Evolutionary conservation across 192 early-diverging fungal genomes (phyloP).

Genomic region (Kappamyces sp.): DNA sequence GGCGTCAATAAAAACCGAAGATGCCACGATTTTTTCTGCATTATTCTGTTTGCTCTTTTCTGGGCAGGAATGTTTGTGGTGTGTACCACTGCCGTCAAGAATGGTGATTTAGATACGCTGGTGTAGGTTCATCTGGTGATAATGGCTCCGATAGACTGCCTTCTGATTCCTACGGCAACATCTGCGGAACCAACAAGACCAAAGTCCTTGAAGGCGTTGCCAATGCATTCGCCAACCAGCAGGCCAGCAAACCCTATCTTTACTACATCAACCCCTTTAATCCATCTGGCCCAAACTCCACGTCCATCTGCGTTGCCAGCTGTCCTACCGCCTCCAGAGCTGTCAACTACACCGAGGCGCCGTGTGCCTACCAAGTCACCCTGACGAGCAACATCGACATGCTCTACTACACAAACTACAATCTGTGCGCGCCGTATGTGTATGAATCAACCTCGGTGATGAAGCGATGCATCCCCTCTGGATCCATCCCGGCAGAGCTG

Average conservation of each 20-base stretch:
- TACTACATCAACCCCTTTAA: slow-evolving; percentile 13
- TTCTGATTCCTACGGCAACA: slow-evolving; percentile 11
- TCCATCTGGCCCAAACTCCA: slow-evolving; percentile 1
- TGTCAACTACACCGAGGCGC: background rate
- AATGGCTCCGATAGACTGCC: background rate
- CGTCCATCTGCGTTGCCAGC: slow-evolving; percentile 6
- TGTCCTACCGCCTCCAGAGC: slow-evolving; percentile 9
- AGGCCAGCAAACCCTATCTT: slow-evolving; percentile 4
- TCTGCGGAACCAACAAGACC: slow-evolving; percentile 11
- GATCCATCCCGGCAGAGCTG: slow-evolving; percentile 3
- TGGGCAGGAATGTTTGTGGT: slow-evolving; percentile 17
- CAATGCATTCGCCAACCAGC: background rate
- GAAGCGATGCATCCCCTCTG: slow-evolving; percentile 21
- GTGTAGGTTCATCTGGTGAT: background rate
- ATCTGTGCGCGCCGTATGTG: slow-evolving; percentile 2
- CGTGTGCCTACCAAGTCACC: too few species aligned
- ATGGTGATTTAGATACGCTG: slow-evolving; percentile 13
- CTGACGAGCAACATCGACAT: too few species aligned
- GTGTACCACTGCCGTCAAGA: background rate
- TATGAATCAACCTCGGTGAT: slow-evolving; percentile 17
- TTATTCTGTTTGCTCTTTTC: slow-evolving; percentile 5
- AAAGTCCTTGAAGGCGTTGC: background rate
- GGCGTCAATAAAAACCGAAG: too few species aligned
- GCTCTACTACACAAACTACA: too few species aligned
- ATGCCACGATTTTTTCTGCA: too few species aligned